A percentile compares a stretch with the other conserved stretches of the same genome.
Conservation (phyloP, 495 filamentous ascomycete species). For the Xylaria telfairii region DNA sequence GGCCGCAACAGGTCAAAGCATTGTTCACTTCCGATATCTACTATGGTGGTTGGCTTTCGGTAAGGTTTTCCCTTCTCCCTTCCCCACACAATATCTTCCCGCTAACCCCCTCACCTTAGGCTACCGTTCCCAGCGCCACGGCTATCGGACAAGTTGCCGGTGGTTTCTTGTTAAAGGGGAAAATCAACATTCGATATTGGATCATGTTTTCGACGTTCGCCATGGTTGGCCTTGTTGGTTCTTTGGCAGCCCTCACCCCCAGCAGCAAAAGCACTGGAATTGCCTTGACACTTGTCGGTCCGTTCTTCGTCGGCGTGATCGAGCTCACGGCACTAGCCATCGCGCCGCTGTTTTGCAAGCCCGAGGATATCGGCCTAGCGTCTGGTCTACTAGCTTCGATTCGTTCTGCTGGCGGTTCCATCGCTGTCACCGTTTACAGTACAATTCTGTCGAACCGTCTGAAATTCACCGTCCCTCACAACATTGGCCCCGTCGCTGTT, state of each 20-base stretch:
- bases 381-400: conserved; percentile 53
- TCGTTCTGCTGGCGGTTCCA: conserved; percentile 36
- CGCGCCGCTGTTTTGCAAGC: conserved; percentile 34
- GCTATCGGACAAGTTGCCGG: conserved; percentile 34
- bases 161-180: conserved; percentile 32
- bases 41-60: conserved; percentile 39
- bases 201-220: conserved; percentile 44
- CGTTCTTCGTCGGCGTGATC: conserved; percentile 35
- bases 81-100: background rate
- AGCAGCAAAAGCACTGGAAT: conserved; percentile 28
- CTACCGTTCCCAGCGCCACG: conserved; percentile 36
- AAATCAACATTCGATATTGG: conserved; percentile 40
- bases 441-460: conserved; percentile 54
- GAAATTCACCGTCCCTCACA: conserved; percentile 43
- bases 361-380: conserved; percentile 56
- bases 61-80: conserved; percentile 12
- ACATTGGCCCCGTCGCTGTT: conserved; percentile 48
- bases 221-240: conserved; percentile 43
- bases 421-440: conserved; percentile 48
- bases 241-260: conserved; percentile 42
- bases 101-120: conserved; percentile 19
- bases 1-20: conserved; percentile 37
- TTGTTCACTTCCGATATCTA: conserved; percentile 36
- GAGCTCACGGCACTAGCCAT: conserved; percentile 33
- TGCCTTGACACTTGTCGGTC: conserved; percentile 34